Base-by-base conservation (phyloP, 208 protist genomes). In the Acanthamoeba castellanii region DNA sequence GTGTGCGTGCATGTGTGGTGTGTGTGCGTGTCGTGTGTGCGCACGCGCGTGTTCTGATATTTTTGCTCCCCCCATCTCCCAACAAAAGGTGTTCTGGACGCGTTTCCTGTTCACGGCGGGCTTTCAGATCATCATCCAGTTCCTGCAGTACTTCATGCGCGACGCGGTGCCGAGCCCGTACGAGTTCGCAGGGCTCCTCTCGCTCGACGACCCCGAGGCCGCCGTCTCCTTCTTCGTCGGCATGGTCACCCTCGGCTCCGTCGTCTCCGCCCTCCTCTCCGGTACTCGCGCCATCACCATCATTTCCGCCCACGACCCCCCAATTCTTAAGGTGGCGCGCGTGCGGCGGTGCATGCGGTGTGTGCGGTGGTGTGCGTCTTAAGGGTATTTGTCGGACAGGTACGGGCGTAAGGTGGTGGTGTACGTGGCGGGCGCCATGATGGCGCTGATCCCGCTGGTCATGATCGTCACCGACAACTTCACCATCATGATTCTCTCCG, bases 191-290 rank as follows among this genome's bases (percentile, higher is more conserved):
- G 42, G 78, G 20, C 50, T 87, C 16, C 9, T 16, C n/a, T 6
- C n/a, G n/a, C n/a, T 87, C n/a, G 78, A 52, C n/a, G 78, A 61
- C 78, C 78, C 78, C 42, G 78, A 87, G 50, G 42, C 78, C 50
- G 78, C 45, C 42, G 78, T 37, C 50, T 87, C 78, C 7, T 52
- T 87, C 18, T 87, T 87, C n/a, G 47, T 61, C 6, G 22, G 18
- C 22, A 87, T 64, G 42, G 78, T 87, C 78, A 87, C 47, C 22
- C 13, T 87, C 47, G 78, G 78, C 78, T 52, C 78, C n/a, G n/a
- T 87, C 50, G 22, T 30, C 45, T 64, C 47, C 25, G 11, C 78
- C 25, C 78, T 87, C 78, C 13, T 57, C 50, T 52, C 47, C 9
- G 78, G 78, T 57, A 52, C n/a, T n/a, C n/a, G n/a, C n/a, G n/a